Percentiles rank a stretch among this genome's conserved stretches.
Conservation (phyloP, 148 eudicot genomes). For the Camellia japonica region DNA sequence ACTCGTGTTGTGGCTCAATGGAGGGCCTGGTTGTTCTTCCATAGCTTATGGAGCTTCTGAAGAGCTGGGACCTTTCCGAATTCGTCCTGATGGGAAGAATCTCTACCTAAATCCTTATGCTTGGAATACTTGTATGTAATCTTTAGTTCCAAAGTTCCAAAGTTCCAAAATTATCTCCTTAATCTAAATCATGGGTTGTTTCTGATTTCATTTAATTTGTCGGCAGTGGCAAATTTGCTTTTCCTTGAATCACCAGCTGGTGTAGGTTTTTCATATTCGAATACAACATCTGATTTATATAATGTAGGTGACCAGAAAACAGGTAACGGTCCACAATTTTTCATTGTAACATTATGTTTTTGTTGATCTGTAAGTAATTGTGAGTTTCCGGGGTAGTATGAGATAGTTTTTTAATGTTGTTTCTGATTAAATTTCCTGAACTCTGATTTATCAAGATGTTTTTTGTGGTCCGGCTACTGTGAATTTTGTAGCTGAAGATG, state of each 20-base stretch:
- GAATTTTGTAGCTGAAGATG: slow-evolving; percentile 68
- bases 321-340: slow-evolving; percentile 37
- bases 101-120: slow-evolving; percentile 68
- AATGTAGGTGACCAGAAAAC: slow-evolving; percentile 69
- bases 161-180: not conserved
- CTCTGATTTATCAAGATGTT: not conserved
- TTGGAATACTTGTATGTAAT: slow-evolving; percentile 78
- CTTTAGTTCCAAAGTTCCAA: not conserved
- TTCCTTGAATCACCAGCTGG: slow-evolving; percentile 96
- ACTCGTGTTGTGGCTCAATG: slow-evolving; percentile 85
- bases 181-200: not conserved
- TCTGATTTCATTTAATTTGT: slow-evolving; percentile 16
- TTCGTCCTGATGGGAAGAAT: slow-evolving; percentile 60
- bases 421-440: not conserved
- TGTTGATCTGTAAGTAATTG: not conserved
- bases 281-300: slow-evolving; percentile 70
- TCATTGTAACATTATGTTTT: not conserved
- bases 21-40: slow-evolving; percentile 96
- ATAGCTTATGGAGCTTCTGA: slow-evolving; percentile 94
- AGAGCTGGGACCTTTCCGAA: slow-evolving; percentile 86
- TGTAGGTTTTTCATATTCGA: slow-evolving; percentile 87
- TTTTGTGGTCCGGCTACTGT: slow-evolving; percentile 14
- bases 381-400: not conserved
- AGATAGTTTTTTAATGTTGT: not conserved
- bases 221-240: slow-evolving; percentile 88